Percentiles rank a stretch among this genome's conserved stretches.
These are phyloP conservation scores for Cryptococcus floricola DNA, from an alignment of 1,284 basidiomycete genomes.

Conservation along the genomic window DNA sequence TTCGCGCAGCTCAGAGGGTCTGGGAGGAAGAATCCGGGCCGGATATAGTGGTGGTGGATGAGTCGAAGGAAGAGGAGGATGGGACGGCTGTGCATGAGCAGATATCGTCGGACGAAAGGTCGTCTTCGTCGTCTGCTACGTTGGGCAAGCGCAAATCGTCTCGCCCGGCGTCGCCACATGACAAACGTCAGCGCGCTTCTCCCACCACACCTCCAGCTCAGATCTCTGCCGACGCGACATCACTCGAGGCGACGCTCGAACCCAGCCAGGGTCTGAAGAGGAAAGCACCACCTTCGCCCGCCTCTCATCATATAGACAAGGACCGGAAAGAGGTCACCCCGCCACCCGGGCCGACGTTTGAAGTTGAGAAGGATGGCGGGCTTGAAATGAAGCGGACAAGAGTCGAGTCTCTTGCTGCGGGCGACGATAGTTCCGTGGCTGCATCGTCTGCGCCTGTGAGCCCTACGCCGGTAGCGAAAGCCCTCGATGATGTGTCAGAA, in stretches of 20 bases:
- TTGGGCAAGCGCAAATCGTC: conserved; percentile 2
- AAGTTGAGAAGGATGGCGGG: not conserved
- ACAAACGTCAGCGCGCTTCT: not conserved
- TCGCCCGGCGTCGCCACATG: not conserved
- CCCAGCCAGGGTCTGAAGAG: not conserved
- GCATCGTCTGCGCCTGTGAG: conserved; percentile 4
- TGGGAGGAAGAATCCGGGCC: not conserved
- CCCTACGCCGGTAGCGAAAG: conserved; percentile 2
- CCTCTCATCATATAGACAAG: conserved; percentile 7
- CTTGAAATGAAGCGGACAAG: not conserved
- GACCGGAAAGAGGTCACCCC: conserved; percentile 5
- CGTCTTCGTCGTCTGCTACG: not conserved
- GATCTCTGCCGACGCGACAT: not conserved
- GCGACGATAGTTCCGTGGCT: not conserved
- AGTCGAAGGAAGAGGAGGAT: not conserved
- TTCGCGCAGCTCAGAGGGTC: not conserved
- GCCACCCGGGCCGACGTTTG: conserved; percentile 4
- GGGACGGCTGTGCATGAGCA: not conserved
- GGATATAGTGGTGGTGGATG: not conserved
- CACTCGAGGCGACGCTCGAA: not conserved
- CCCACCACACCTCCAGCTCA: not conserved
- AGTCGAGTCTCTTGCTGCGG: no score
- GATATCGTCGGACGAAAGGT: not conserved
- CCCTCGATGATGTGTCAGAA: not conserved
- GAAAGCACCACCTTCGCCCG: conserved; percentile 9